Conservation (phyloP, 1,284 basidiomycete genomes). For the Sporisorium graminicola region DNA sequence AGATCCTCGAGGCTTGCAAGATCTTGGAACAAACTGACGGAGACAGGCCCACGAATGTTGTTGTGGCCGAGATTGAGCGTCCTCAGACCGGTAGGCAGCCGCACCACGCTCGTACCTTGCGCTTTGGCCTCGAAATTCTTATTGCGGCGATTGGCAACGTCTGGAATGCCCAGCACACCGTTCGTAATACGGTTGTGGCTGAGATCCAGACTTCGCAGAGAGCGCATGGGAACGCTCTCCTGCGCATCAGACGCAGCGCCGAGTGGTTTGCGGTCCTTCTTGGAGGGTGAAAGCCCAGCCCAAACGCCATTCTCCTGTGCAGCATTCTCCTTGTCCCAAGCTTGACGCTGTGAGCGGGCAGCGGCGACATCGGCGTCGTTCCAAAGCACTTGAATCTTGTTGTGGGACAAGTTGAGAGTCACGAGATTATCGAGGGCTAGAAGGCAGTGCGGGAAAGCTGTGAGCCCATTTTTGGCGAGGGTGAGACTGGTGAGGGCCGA, state of each 20-base stretch:
- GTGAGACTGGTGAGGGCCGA: constrained; percentile 54
- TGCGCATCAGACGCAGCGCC: background rate
- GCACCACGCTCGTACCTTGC: constrained; percentile 1
- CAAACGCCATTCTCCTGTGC: constrained; percentile 53
- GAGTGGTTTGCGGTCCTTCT: constrained; percentile 37
- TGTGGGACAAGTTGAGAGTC: constrained; percentile 63
- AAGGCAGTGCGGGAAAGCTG: constrained; percentile 48
- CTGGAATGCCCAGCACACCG: constrained; percentile 44
- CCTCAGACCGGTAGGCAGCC: constrained; percentile 47
- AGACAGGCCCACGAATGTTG: constrained; percentile 56
- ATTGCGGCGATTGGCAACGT: constrained; percentile 31
- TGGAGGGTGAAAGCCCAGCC: constrained; percentile 51
- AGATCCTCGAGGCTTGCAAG: constrained; percentile 50
- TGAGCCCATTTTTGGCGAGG: constrained; percentile 58
- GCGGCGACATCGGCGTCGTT: constrained; percentile 21
- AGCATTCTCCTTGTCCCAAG: constrained; percentile 49
- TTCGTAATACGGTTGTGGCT: constrained; percentile 58
- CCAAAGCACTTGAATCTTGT: constrained; percentile 60
- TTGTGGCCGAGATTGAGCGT: constrained; percentile 59
- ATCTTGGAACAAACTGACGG: constrained; percentile 35
- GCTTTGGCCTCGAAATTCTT: constrained; percentile 6
- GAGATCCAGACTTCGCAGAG: constrained; percentile 53
- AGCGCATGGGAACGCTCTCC: constrained; percentile 33
- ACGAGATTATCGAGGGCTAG: constrained; percentile 56
- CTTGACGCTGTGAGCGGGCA: constrained; percentile 35